Percentiles rank a stretch among this genome's conserved stretches.
These are phyloP conservation scores for Wickerhamiella shivajii DNA, from an alignment of 805 yeast species.

Conservation along the genomic window DNA sequence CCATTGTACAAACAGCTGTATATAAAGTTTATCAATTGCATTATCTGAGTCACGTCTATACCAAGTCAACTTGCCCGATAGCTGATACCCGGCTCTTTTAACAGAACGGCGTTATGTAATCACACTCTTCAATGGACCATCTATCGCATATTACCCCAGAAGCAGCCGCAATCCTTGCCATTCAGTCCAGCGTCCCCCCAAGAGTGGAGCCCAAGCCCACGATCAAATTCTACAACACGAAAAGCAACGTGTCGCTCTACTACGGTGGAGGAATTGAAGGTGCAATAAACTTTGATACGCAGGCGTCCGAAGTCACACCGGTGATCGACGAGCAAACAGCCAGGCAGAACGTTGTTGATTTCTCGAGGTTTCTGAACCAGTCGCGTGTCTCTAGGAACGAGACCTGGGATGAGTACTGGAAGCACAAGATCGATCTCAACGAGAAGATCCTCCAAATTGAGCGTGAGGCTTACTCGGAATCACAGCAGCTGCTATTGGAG, in stretches of 20 bases:
- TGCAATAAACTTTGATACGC: slow-evolving; percentile 10
- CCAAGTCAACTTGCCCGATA: no score
- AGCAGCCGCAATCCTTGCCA: slow-evolving; percentile 7
- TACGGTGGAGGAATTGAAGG: slow-evolving; percentile 19
- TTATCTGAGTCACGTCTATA: no score
- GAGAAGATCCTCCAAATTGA: slow-evolving; percentile 13
- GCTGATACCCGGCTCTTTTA: no score
- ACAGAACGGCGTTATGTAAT: no score
- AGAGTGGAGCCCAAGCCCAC: slow-evolving; percentile 12
- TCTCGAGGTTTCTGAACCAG: slow-evolving; percentile 16
- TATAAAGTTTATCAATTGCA: no score
- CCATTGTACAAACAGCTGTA: no score
- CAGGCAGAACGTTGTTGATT: slow-evolving; percentile 16
- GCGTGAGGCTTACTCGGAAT: slow-evolving; percentile 16
- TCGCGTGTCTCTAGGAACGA: slow-evolving; percentile 20
- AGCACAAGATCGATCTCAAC: slow-evolving; percentile 13
- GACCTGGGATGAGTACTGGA: slow-evolving; percentile 26
- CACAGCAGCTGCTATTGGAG: slow-evolving; percentile 15
- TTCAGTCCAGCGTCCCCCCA: slow-evolving; percentile 16
- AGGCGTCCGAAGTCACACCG: slow-evolving; percentile 9
- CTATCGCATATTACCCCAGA: neutral
- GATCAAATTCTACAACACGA: slow-evolving; percentile 13
- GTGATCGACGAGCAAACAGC: slow-evolving; percentile 18
- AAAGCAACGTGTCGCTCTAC: slow-evolving; percentile 14
- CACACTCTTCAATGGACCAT: slow-evolving; percentile 3